Percentiles rank a stretch among this genome's conserved stretches.
Evolutionary conservation across 1,284 basidiomycete genomes (phyloP).

Genomic region (Tilletia walkeri): DNA sequence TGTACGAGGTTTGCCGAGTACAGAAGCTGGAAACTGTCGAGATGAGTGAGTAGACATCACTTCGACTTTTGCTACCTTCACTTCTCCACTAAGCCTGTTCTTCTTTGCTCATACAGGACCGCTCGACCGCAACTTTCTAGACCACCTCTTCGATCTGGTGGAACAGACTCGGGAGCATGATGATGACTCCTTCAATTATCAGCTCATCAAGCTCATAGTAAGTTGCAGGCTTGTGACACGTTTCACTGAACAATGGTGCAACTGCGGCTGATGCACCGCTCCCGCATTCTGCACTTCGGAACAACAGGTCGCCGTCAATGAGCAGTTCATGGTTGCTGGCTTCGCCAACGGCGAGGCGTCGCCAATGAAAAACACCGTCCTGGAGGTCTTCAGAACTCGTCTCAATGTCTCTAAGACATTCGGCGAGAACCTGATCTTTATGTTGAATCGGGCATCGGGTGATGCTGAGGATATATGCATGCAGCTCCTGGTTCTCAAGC

Average conservation of each 20-base stretch:
- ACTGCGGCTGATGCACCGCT: no score
- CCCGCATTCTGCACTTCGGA: background rate
- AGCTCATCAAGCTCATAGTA: slow-evolving; percentile 86
- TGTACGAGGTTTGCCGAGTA: slow-evolving; percentile 41
- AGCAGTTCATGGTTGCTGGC: slow-evolving; percentile 91
- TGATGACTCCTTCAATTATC: slow-evolving; percentile 90
- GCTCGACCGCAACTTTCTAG: slow-evolving; percentile 76
- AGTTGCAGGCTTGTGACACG: background rate
- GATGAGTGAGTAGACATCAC: slow-evolving; percentile 27
- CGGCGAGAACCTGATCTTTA: slow-evolving; percentile 97
- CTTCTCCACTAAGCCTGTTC: background rate
- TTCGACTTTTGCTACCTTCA: background rate
- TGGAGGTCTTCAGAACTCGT: slow-evolving; percentile 77
- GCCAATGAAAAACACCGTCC: slow-evolving; percentile 67
- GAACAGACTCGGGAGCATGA: slow-evolving; percentile 83
- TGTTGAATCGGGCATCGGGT: slow-evolving; percentile 78
- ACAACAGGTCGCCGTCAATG: slow-evolving; percentile 70
- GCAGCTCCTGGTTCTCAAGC: slow-evolving; percentile 89
- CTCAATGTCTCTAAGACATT: slow-evolving; percentile 86
- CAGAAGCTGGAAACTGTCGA: slow-evolving; percentile 41
- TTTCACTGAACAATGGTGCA: no score
- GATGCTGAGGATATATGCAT: slow-evolving; percentile 82
- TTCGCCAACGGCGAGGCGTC: slow-evolving; percentile 17
- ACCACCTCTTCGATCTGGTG: slow-evolving; percentile 86
- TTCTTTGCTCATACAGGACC: background rate